Evolutionary conservation across 805 yeast species (phyloP), one percentile per base, ranked within the genome.

Genomic region (Candida maltosa): DNA sequence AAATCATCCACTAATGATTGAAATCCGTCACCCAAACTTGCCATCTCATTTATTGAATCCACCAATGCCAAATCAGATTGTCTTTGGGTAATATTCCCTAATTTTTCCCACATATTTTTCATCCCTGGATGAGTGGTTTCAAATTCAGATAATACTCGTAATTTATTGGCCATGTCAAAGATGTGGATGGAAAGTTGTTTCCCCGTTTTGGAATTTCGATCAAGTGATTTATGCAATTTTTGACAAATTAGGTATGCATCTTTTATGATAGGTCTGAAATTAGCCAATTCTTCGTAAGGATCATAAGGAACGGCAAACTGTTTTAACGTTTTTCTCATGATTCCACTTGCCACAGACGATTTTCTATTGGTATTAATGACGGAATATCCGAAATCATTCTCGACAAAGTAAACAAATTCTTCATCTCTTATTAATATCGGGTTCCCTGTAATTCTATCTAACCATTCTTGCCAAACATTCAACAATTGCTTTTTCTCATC

Each of bases 241-340:
- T 72, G 77, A 2, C 82, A 62, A 16, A 60, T 60, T 34, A 79
- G 68, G 55, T 87, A 86, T 10, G 86, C 69, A 7, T 81, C 71
- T 60, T 93, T 93, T 25, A 89, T 82, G 55, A 83, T 53, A 1
- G 98, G 98, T 43, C 98, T 68, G 56, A 89, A 87, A 33, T 77
- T 83, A 0, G 93, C 88, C 41, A 93, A 70, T 42, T 83, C 93
- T 17, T 75, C 71, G 31, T 79, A 81, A 26, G 87, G 91, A 59
- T 91, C 98, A 49, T 82, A 87, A 1, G 98, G 98, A 2, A 95
- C 86, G 27, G 85, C 82, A 29, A 89, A 72, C 56, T 93, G 98
- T 57, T 93, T 93, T 51, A 93, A 70, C 2, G 97, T 88, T 57
- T 85, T 86, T 34, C 98, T 76, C 43, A 81, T 79, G 17, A 93